These are phyloP conservation scores for Lactarius sp. DNA, from an alignment of 768 basidiomycete genomes.

Conservation along the genomic window DNA sequence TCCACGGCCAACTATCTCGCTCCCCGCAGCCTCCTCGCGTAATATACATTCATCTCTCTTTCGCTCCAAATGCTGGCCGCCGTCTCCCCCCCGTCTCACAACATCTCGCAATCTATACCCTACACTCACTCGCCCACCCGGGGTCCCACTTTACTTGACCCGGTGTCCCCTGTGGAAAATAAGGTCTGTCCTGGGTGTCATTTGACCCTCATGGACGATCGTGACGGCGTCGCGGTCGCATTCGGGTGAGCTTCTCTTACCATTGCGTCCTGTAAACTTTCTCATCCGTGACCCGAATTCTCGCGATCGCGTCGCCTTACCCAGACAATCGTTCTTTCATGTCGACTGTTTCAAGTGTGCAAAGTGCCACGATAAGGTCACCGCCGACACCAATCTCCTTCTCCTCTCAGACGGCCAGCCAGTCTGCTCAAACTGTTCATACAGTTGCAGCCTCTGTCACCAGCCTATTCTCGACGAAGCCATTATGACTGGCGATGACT, in stretches of 20 bases:
- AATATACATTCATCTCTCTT: neutral
- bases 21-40: neutral
- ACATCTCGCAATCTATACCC: conserved; percentile 14
- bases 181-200: conserved; percentile 80
- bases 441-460: conserved; percentile 92
- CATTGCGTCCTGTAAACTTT: neutral
- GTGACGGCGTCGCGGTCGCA: conserved; percentile 86
- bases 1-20: neutral
- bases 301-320: neutral
- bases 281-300: neutral
- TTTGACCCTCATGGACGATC: conserved; percentile 70
- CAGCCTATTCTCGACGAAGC: conserved; percentile 96
- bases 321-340: conserved; percentile 90
- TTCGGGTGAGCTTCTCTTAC: conserved; percentile 61
- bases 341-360: conserved; percentile 96
- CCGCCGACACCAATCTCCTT: conserved; percentile 95
- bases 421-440: conserved; percentile 89
- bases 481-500: conserved; percentile 99
- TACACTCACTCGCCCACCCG: conserved; percentile 11
- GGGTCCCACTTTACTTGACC: conserved; percentile 14
- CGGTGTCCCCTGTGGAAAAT: conserved; percentile 39
- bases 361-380: conserved; percentile 89
- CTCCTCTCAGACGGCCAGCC: conserved; percentile 97
- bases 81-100: conserved; percentile 15
- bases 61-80: conserved; percentile 16